Evolutionary conservation across 352 stramenopile genomes (phyloP).

Genomic region (Aphanomyces cochlioides): DNA sequence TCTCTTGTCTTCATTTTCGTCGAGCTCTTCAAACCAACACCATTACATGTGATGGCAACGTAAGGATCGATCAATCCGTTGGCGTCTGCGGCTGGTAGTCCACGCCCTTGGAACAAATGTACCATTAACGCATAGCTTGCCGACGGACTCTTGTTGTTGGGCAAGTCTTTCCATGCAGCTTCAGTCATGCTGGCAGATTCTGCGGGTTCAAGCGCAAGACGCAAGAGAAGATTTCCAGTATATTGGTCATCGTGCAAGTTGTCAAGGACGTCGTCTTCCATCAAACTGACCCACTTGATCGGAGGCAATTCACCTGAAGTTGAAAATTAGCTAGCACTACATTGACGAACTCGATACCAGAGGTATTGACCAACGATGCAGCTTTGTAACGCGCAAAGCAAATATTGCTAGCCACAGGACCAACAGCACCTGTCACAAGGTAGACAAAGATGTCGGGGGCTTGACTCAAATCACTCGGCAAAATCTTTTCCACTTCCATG

Average conservation of each 20-base stretch:
- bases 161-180: conserved; percentile 52
- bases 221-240: conserved; percentile 78
- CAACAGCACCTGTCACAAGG: conserved; percentile 51
- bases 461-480: conserved; percentile 68
- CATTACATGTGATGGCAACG: conserved; percentile 78
- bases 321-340: too few species aligned
- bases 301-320: conserved; percentile 33
- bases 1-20: conserved; percentile 63
- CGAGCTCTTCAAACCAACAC: conserved; percentile 58
- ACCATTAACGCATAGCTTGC: conserved; percentile 78
- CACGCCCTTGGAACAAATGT: conserved; percentile 77
- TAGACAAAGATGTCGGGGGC: conserved; percentile 79
- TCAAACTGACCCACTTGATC: conserved; percentile 65
- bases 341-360: conserved; percentile 48
- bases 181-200: conserved; percentile 39
- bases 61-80: conserved; percentile 79
- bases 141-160: conserved; percentile 53
- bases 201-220: conserved; percentile 52
- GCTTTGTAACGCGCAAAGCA: conserved; percentile 78
- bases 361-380: conserved; percentile 20
- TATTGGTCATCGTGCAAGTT: conserved; percentile 80
- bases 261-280: conserved; percentile 75
- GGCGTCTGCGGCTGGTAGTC: conserved; percentile 62
- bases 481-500: conserved; percentile 49
- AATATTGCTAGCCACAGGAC: conserved; percentile 55